phyloP scores from a whole-genome alignment of 1,284 basidiomycete genomes.

The Apiotrichum brassicae region DNA sequence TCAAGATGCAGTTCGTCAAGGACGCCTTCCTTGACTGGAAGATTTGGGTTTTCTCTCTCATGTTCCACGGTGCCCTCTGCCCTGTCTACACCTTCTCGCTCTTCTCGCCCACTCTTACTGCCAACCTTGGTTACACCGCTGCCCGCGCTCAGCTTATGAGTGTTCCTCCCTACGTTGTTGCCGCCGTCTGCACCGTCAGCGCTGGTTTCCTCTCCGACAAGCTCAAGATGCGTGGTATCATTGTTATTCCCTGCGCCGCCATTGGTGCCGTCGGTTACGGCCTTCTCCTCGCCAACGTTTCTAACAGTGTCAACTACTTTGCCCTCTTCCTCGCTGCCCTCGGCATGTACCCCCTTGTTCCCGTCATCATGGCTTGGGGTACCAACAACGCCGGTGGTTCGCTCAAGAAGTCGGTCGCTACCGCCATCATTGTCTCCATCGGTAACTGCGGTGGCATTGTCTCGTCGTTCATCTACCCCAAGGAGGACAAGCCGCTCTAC shows the following conservation, averaged over 20 bases:
- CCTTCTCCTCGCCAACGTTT: slow-evolving; percentile 28
- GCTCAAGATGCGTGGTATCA: slow-evolving; percentile 33
- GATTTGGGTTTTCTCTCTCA: slow-evolving; percentile 34
- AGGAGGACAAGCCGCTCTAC: slow-evolving; percentile 23
- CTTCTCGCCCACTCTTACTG: slow-evolving; percentile 47
- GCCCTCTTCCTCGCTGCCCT: slow-evolving; percentile 54
- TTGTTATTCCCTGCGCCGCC: slow-evolving; percentile 38
- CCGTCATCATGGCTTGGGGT: slow-evolving; percentile 55
- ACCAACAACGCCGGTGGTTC: slow-evolving; percentile 56
- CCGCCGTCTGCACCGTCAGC: slow-evolving; percentile 35
- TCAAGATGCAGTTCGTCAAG: slow-evolving; percentile 29
- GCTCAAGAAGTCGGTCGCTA: slow-evolving; percentile 52
- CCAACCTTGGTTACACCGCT: slow-evolving; percentile 55
- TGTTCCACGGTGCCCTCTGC: slow-evolving; percentile 47
- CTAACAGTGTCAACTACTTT: slow-evolving; percentile 51
- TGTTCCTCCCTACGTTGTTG: slow-evolving; percentile 34
- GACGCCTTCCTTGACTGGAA: slow-evolving; percentile 39
- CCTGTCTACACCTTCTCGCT: slow-evolving; percentile 57
- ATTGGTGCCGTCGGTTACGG: slow-evolving; percentile 30
- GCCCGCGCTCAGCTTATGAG: slow-evolving; percentile 61
- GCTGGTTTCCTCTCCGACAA: slow-evolving; percentile 42
- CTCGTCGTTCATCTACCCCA: slow-evolving; percentile 50
- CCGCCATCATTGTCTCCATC: slow-evolving; percentile 55
- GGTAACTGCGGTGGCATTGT: slow-evolving; percentile 55
- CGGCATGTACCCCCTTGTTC: slow-evolving; percentile 56